Evolutionary conservation across 306 rosid species (phyloP).

Genomic region (Rubus idaeus): DNA sequence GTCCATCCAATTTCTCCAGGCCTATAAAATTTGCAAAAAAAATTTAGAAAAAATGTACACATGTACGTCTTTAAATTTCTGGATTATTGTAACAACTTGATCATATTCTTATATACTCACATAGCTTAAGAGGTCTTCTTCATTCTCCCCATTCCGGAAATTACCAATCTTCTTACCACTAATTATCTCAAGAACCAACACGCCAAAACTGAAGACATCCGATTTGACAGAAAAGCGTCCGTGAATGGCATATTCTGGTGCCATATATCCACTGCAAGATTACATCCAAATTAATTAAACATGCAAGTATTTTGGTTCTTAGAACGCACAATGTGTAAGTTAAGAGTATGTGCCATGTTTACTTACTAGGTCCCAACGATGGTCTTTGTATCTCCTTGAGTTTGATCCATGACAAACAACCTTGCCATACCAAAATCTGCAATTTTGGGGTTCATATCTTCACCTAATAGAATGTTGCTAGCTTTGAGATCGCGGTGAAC

Average conservation of each 20-base stretch:
- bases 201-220: slow-evolving; percentile 33
- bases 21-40: background rate
- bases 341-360: background rate
- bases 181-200: slow-evolving; percentile 4
- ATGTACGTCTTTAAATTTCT: too few relatives aligned
- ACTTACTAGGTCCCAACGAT: slow-evolving; percentile 14
- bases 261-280: slow-evolving; percentile 29
- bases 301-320: too few relatives aligned
- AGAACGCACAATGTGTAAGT: background rate
- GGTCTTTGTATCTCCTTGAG: background rate
- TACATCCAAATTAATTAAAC: background rate
- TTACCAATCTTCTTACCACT: background rate
- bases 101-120: background rate
- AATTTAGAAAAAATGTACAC: background rate
- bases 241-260: slow-evolving; percentile 17
- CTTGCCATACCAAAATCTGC: slow-evolving; percentile 21
- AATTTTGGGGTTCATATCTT: slow-evolving; percentile 12
- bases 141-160: background rate
- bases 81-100: background rate
- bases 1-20: slow-evolving; percentile 24
- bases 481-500: slow-evolving; percentile 4
- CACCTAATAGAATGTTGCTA: slow-evolving; percentile 5
- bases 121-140: slow-evolving; percentile 1
- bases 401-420: background rate
- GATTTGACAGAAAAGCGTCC: slow-evolving; percentile 26